phyloP scores from a whole-genome alignment of 2,329 filamentous ascomycete genomes.

The Corniculantispora saksenae region DNA sequence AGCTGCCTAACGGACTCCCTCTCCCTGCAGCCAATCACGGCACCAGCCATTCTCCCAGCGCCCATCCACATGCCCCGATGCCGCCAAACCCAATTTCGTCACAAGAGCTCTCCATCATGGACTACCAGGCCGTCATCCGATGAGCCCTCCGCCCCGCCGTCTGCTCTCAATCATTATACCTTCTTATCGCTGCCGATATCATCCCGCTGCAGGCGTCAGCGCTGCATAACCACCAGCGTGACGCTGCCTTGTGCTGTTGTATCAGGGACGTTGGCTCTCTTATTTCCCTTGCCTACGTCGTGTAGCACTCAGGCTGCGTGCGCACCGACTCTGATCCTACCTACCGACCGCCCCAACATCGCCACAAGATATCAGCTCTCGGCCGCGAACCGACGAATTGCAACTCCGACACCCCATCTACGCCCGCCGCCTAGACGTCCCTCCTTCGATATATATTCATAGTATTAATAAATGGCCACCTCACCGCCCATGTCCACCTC shows the following conservation, averaged over 20 bases:
- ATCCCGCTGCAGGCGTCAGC: not conserved
- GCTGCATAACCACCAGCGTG: constrained; percentile 1
- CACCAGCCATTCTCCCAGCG: not conserved
- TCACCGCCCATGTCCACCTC: constrained; percentile 20
- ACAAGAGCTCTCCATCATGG: constrained; percentile 17
- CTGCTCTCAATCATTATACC: not conserved
- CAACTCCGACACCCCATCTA: not conserved
- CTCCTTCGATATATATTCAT: not conserved
- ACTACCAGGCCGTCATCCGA: constrained; percentile 14
- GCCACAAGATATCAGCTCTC: not conserved
- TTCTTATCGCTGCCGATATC: not conserved
- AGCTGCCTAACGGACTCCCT: constrained; percentile 12
- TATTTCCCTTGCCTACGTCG: not conserved
- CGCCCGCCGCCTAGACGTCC: no score
- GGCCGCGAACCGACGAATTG: not conserved
- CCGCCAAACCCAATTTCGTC: constrained; percentile 18
- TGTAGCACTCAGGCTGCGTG: constrained; percentile 14
- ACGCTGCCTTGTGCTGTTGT: not conserved
- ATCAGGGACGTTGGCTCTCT: not conserved
- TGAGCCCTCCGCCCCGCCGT: constrained; percentile 14
- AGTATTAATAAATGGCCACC: constrained; percentile 13
- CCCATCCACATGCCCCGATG: constrained; percentile 19
- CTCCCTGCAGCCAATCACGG: constrained; percentile 9
- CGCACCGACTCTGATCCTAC: not conserved
- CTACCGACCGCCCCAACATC: constrained; percentile 7